Evolutionary conservation across 2,329 filamentous ascomycete species (phyloP).

Genomic region (Fusarium graminum): DNA sequence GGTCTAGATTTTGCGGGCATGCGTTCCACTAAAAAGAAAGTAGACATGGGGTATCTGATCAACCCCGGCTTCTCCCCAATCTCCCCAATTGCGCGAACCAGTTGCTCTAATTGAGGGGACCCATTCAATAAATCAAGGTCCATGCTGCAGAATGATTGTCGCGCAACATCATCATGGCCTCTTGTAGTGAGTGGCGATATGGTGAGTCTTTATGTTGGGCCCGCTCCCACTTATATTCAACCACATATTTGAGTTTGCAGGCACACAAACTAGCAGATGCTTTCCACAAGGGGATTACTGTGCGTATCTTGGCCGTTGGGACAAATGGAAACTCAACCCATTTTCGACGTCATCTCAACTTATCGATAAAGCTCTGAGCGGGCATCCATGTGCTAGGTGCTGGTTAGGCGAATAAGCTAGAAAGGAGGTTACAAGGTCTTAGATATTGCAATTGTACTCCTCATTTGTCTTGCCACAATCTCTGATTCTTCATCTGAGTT

Average conservation of each 20-base stretch:
- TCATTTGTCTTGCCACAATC: slow-evolving; percentile 31
- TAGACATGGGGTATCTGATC: slow-evolving; percentile 39
- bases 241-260: slow-evolving; percentile 18
- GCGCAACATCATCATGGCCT: slow-evolving; percentile 33
- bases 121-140: slow-evolving; percentile 7
- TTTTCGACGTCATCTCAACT: slow-evolving; percentile 48
- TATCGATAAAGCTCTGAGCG: slow-evolving; percentile 50
- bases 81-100: slow-evolving; percentile 15
- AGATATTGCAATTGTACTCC: slow-evolving; percentile 41
- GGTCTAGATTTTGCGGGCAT: slow-evolving; percentile 2
- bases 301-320: slow-evolving; percentile 46
- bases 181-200: slow-evolving; percentile 35
- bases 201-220: slow-evolving; percentile 22
- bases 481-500: slow-evolving; percentile 32
- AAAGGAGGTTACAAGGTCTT: slow-evolving; percentile 43
- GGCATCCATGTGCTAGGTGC: slow-evolving; percentile 28
- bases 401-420: slow-evolving; percentile 39
- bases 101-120: slow-evolving; percentile 21
- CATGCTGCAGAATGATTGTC: slow-evolving; percentile 38
- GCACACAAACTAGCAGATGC: slow-evolving; percentile 20
- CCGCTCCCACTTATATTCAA: slow-evolving; percentile 32
- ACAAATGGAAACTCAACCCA: slow-evolving; percentile 39
- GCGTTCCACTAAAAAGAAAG: slow-evolving; percentile 34
- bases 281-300: slow-evolving; percentile 21
- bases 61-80: slow-evolving; percentile 20